Base-by-base conservation (phyloP, 2,329 filamentous ascomycete species). In the Apiospora saccharicola region DNA sequence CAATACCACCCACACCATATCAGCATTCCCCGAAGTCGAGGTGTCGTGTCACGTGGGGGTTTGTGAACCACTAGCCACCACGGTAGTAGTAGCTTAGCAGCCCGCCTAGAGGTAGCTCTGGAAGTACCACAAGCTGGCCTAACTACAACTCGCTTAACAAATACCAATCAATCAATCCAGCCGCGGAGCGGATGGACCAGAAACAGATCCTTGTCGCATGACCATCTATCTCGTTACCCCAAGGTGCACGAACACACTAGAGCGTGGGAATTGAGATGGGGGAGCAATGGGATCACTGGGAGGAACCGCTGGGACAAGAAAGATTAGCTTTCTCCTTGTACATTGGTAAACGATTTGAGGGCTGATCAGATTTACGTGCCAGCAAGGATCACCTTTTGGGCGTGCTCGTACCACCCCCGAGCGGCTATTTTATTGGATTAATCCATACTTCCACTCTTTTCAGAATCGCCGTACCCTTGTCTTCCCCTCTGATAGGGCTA, bases 21-120 rank as follows among this genome's bases (percentile, higher is more conserved):
- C 22, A 64, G 57, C 57, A 64, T 64, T 64, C 57, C 57, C 57
- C 57, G 53, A 64, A 41, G 37, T 64, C 34, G 57, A 64, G 34
- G 57, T 64, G 57, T 64, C 57, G 57, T 64, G 57, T 64, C 57
- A 64, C 57, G 57, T 64, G 57, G 57, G 57, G 57, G 57, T 14
- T 41, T n/a, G 22, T 14, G 8, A 64, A n/a, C 34, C 57, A 64
- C 53, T 37, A 37, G 26, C 30, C 30, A 61, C 37, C 5, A 10
- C 37, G 8, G 37, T 37, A 37, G 37, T 37, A 37, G 37, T 37
- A 37, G 37, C 37, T 37, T 37, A 37, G 37, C 37, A 37, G 37
- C 37, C 37, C 37, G 37, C 37, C 37, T 6, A 37, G 37, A 61
- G 37, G 16, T 19, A 61, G 12, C 37, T 41, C 37, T 41, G 8